Evolutionary conservation across 441 rosid species (phyloP), one percentile per base, ranked within the genome.

Genomic region (Euphorbia schlechtendalii): DNA sequence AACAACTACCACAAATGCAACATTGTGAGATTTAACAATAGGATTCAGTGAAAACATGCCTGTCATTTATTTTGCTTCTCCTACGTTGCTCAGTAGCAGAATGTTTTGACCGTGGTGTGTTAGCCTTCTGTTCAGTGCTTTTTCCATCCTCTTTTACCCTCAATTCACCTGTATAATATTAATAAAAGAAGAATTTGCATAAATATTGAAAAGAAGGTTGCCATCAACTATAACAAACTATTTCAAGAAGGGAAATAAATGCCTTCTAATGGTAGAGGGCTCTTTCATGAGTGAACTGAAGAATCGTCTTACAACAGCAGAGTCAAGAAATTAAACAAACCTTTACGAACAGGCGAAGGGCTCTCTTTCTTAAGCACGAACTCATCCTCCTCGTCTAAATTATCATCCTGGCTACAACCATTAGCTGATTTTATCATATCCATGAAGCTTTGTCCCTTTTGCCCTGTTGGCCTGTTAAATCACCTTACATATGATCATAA

Each of bases 51-150:
- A 49, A 72, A 14, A 67, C 80, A 74, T 75, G 78, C 96, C 96
- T 83, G 78, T 94, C 96, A 68, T 89, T 94, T 70, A 94, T 94
- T 81, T 94, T 94, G 82, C 99, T 90, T 74, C 99, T 85, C 70
- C 99, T 69, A 27, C 96, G 83, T 77, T 94, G 97, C 79, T 94
- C 97, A 0, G 99, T 94, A 8, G 99, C 94, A 41, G 99, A 94
- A 79, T 94, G 99, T 76, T 94, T 94, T 40, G 99, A 94, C 63
- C 94, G 82, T 1, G 97, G 92, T 13, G 96, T 89, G 83, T 77
- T 83, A 22, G 84, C 80, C 77, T 84, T 87, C 79, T 86, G 96
- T 30, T 94, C 92, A 48, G 78, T 66, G 70, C 79, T 81, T 80
- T 80, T 86, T n/a, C 78, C 87, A 5, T 86, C 90, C 66, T 84